Conservation (phyloP, 2,329 filamentous ascomycete species). For the Penicillium griseofulvum region DNA sequence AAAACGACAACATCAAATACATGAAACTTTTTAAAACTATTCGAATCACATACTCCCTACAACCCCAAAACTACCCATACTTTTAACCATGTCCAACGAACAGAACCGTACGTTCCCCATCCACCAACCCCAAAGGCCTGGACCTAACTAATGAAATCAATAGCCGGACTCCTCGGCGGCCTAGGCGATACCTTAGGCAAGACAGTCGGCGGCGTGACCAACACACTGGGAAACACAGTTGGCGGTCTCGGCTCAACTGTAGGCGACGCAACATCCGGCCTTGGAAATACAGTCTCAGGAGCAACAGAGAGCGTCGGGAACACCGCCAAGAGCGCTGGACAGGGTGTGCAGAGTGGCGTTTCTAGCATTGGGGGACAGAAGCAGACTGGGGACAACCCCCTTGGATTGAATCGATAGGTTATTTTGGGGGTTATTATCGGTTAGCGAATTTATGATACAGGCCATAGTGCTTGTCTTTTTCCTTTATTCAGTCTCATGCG, state of each 20-base stretch:
- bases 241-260: conserved; percentile 35
- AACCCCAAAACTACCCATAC: not conserved
- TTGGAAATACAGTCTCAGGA: conserved; percentile 28
- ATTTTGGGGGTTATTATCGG: not conserved
- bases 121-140: not conserved
- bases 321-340: conserved; percentile 26
- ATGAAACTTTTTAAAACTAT: too few relatives aligned
- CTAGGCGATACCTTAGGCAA: conserved; percentile 29
- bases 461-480: not conserved
- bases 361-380: conserved; percentile 20
- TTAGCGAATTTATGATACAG: not conserved
- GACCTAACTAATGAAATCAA: not conserved
- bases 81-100: conserved; percentile 12
- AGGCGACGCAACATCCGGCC: conserved; percentile 32
- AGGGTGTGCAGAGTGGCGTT: conserved; percentile 9
- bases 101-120: conserved; percentile 11
- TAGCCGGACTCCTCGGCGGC: conserved; percentile 28
- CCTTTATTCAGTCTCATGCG: too few relatives aligned
- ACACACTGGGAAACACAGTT: conserved; percentile 29
- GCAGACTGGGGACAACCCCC: conserved; percentile 23
- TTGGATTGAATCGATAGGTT: conserved; percentile 14
- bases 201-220: conserved; percentile 34
- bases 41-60: not conserved
- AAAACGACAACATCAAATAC: not conserved
- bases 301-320: conserved; percentile 31